phyloP scores from a whole-genome alignment of 75 land plant species.

The Azolla pinnata region DNA sequence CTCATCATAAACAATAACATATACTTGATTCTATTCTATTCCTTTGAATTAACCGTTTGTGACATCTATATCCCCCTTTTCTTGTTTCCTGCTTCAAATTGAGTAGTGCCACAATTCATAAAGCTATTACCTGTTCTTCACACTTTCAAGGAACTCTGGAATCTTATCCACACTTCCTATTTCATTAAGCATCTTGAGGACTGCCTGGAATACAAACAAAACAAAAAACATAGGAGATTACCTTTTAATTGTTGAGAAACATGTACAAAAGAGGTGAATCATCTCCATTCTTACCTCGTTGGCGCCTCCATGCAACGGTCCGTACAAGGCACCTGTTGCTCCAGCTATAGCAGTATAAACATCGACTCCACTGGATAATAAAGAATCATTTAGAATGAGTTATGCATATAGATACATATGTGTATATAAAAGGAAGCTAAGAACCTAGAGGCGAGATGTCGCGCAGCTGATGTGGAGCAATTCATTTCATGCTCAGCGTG shows the following conservation, averaged over 20 bases:
- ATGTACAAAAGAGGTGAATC: neutral
- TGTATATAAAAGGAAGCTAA: neutral
- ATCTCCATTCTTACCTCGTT: constrained; percentile 80
- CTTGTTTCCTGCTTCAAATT: too few relatives aligned
- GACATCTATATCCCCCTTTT: too few relatives aligned
- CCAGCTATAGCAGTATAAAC: constrained; percentile 98
- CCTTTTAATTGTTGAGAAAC: too few relatives aligned
- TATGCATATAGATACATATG: neutral
- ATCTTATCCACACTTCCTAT: constrained; percentile 87
- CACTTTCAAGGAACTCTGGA: constrained; percentile 92
- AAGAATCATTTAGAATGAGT: neutral
- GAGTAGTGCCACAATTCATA: too few relatives aligned
- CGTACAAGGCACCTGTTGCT: constrained; percentile 98
- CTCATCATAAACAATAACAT: too few relatives aligned
- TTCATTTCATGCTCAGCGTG: constrained; percentile 99
- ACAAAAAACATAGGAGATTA: neutral
- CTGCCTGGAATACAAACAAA: constrained; percentile 60
- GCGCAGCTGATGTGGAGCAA: constrained; percentile 95
- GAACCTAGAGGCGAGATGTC: constrained; percentile 98
- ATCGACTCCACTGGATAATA: constrained; percentile 85
- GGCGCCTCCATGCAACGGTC: constrained; percentile 99
- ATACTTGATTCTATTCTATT: too few relatives aligned
- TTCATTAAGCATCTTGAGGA: constrained; percentile 87
- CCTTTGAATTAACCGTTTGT: too few relatives aligned
- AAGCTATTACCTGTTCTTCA: constrained; percentile 67